Conservation (phyloP, 2,329 filamentous ascomycete genomes). For the Scytalidium lignicola region DNA sequence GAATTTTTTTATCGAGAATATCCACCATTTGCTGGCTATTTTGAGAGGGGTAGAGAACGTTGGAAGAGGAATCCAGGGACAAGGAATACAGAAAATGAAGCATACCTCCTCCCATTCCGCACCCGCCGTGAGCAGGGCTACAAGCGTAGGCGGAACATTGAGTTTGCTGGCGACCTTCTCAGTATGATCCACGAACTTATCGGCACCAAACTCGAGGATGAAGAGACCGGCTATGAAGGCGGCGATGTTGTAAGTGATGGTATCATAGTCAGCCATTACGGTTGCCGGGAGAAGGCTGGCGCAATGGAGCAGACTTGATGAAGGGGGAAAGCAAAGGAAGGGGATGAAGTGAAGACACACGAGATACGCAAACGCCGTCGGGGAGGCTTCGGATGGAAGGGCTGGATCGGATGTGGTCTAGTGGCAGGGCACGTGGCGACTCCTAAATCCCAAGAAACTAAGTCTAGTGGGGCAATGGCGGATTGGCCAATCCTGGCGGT, state of each 20-base stretch:
- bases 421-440: too few species aligned
- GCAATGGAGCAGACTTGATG: background rate
- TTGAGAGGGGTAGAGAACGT: too few species aligned
- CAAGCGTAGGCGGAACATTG: constrained; percentile 40
- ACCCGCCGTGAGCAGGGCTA: constrained; percentile 47
- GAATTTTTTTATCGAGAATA: too few species aligned
- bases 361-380: too few species aligned
- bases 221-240: constrained; percentile 41
- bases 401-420: too few species aligned
- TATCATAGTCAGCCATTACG: constrained; percentile 24
- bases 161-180: constrained; percentile 39
- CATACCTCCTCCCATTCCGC: constrained; percentile 51
- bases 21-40: too few species aligned
- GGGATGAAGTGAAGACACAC: too few species aligned
- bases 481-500: too few species aligned
- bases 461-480: too few species aligned
- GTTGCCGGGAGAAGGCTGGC: background rate
- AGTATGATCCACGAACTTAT: constrained; percentile 48
- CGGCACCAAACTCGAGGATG: constrained; percentile 45
- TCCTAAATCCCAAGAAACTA: too few species aligned
- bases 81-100: background rate
- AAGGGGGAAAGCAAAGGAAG: too few species aligned
- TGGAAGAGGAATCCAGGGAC: background rate
- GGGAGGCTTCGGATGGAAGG: too few species aligned
- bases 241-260: constrained; percentile 34